Conservation (phyloP, 495 filamentous ascomycete genomes). For the Cudoniella acicularis region DNA sequence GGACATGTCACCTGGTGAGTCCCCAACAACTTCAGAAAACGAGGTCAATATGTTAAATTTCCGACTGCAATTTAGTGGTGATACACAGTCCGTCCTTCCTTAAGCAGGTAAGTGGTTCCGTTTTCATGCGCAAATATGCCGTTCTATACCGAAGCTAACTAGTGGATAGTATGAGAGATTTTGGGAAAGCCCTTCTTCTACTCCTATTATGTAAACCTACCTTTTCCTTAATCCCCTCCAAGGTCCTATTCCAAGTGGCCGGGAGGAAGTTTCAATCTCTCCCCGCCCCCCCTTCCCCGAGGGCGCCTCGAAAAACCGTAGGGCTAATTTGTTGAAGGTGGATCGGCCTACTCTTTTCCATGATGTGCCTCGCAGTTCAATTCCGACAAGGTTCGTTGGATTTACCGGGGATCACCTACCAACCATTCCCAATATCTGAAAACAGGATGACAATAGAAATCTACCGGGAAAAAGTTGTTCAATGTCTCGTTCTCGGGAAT, state of each 20-base stretch:
- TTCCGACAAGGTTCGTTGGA: neutral
- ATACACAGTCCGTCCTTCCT: slow-evolving; percentile 42
- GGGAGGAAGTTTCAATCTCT: too few species aligned
- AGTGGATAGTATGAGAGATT: slow-evolving; percentile 42
- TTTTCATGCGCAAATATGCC: neutral
- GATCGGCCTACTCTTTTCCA: slow-evolving; percentile 42
- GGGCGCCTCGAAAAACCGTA: too few species aligned
- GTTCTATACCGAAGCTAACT: neutral
- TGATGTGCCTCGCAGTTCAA: slow-evolving; percentile 26
- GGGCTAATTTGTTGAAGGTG: too few species aligned
- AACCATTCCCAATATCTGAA: neutral
- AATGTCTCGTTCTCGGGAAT: slow-evolving; percentile 41
- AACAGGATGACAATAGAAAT: slow-evolving; percentile 16
- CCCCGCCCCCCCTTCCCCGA: too few species aligned
- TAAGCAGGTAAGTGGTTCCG: slow-evolving; percentile 21
- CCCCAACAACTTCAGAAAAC: slow-evolving; percentile 37
- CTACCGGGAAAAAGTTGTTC: slow-evolving; percentile 20
- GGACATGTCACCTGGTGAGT: neutral
- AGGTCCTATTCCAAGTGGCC: too few species aligned
- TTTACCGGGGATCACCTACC: neutral
- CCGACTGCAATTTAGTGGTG: slow-evolving; percentile 21
- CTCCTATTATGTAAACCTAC: slow-evolving; percentile 34
- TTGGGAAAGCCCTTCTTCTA: slow-evolving; percentile 34
- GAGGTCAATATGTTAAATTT: slow-evolving; percentile 15
- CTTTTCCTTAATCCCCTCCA: too few species aligned